These are phyloP conservation scores for Colletotrichum euphorbiae DNA, from an alignment of 2,329 filamentous ascomycete genomes.

Conservation along the genomic window DNA sequence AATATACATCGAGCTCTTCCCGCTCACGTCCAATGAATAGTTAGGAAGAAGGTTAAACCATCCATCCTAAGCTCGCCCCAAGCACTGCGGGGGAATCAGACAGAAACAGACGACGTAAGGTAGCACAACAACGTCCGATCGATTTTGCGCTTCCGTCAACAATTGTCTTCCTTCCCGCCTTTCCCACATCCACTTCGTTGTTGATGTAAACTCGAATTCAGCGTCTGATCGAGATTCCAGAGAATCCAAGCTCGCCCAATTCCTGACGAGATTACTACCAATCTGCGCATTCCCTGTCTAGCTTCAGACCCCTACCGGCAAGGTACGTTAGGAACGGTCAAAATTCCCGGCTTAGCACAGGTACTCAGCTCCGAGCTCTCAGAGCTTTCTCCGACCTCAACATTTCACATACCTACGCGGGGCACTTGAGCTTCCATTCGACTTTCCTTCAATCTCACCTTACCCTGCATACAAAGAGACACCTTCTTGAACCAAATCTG, in stretches of 20 bases:
- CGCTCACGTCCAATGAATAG: slow-evolving; percentile 5
- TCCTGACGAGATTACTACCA: slow-evolving; percentile 37
- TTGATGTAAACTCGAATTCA: slow-evolving; percentile 10
- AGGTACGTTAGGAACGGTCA: slow-evolving; percentile 35
- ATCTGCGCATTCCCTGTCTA: slow-evolving; percentile 39
- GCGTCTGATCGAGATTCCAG: slow-evolving; percentile 25
- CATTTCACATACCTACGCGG: slow-evolving; percentile 24
- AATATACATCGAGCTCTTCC: slow-evolving; percentile 30
- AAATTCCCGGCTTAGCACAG: slow-evolving; percentile 26
- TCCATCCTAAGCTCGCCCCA: slow-evolving; percentile 25
- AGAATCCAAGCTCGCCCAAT: slow-evolving; percentile 19
- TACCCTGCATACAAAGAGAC: slow-evolving; percentile 5
- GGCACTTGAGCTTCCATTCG: slow-evolving; percentile 22
- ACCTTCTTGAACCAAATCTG: slow-evolving; percentile 10
- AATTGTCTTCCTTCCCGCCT: slow-evolving; percentile 7
- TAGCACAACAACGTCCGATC: not conserved
- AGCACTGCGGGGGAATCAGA: slow-evolving; percentile 22
- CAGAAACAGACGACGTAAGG: slow-evolving; percentile 4
- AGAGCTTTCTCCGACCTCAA: slow-evolving; percentile 34
- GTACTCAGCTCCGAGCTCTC: slow-evolving; percentile 28
- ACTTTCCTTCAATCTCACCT: slow-evolving; percentile 8
- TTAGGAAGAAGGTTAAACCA: slow-evolving; percentile 24
- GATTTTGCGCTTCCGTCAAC: not conserved
- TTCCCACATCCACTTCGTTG: not conserved
- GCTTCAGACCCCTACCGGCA: slow-evolving; percentile 36